These are phyloP conservation scores for Cystobasidium pallidum DNA, from an alignment of 1,284 basidiomycete species.

Conservation along the genomic window DNA sequence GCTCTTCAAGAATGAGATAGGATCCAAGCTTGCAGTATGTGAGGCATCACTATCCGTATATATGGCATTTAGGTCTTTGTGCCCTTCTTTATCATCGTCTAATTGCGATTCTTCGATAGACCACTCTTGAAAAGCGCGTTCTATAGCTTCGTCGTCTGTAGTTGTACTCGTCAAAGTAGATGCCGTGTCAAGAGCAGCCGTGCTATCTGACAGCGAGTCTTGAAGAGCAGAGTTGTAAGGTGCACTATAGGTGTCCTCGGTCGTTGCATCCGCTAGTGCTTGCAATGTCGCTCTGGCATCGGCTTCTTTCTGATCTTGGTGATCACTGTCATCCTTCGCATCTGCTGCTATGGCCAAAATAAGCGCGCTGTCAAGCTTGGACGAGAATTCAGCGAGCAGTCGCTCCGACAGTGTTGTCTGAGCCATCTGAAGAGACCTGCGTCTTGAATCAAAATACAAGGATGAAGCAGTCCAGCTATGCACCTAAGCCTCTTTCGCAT, in stretches of 20 bases:
- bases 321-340: slow-evolving; percentile 4
- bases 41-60: neutral
- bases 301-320: slow-evolving; percentile 19
- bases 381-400: slow-evolving; percentile 33
- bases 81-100: neutral
- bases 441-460: neutral
- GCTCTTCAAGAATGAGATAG: slow-evolving; percentile 41
- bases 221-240: neutral
- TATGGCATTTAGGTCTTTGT: neutral
- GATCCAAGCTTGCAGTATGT: slow-evolving; percentile 7
- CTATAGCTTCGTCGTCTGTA: slow-evolving; percentile 39
- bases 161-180: slow-evolving; percentile 6
- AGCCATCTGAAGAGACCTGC: neutral
- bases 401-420: slow-evolving; percentile 11
- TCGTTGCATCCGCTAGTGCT: slow-evolving; percentile 32
- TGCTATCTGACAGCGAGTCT: neutral
- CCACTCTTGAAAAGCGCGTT: slow-evolving; percentile 43
- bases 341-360: slow-evolving; percentile 31
- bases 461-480: no score
- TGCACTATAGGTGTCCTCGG: slow-evolving; percentile 1
- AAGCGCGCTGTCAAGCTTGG: slow-evolving; percentile 38
- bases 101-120: slow-evolving; percentile 15
- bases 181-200: slow-evolving; percentile 7
- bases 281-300: slow-evolving; percentile 28
- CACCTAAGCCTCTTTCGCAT: neutral